Evolutionary conservation across 1,139 yeast species (phyloP).

Genomic region (Eremothecium cymbalariae): DNA sequence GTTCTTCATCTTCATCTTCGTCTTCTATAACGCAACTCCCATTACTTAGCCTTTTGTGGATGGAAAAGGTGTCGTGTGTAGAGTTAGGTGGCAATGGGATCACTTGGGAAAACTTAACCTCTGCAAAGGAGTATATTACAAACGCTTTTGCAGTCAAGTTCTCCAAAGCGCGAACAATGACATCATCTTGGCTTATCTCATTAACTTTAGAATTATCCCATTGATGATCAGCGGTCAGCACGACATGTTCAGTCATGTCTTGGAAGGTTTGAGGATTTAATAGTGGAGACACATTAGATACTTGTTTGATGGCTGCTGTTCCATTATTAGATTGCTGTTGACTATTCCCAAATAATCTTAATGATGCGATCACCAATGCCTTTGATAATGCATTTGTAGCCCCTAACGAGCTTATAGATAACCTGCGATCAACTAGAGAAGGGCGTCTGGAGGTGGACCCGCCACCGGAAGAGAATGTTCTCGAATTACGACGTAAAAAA

Average conservation of each 20-base stretch:
- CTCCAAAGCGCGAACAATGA: conserved; percentile 50
- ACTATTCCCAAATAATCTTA: conserved; percentile 64
- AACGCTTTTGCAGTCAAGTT: conserved; percentile 81
- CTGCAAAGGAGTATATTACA: conserved; percentile 82
- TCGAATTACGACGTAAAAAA: conserved; percentile 25
- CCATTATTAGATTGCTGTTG: conserved; percentile 15
- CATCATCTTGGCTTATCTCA: conserved; percentile 36
- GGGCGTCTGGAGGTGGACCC: conserved; percentile 32
- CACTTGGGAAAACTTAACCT: conserved; percentile 78
- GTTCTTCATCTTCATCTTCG: conserved; percentile 25
- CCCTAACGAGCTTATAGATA: conserved; percentile 58
- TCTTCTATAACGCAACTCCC: conserved; percentile 30
- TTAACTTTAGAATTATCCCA: conserved; percentile 23
- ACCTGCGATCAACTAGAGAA: conserved; percentile 46
- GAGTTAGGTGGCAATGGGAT: conserved; percentile 68
- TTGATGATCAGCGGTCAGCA: conserved; percentile 28
- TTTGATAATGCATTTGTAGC: conserved; percentile 85
- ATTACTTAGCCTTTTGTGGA: conserved; percentile 22
- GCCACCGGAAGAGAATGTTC: conserved; percentile 32
- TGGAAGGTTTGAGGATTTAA: conserved; percentile 26
- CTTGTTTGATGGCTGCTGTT: conserved; percentile 12
- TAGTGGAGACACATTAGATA: conserved; percentile 15
- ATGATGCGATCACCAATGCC: conserved; percentile 82
- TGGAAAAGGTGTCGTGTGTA: conserved; percentile 13
- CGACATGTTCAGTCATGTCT: conserved; percentile 31